Evolutionary conservation across 805 yeast species (phyloP).

Genomic region (Candida boidinii): DNA sequence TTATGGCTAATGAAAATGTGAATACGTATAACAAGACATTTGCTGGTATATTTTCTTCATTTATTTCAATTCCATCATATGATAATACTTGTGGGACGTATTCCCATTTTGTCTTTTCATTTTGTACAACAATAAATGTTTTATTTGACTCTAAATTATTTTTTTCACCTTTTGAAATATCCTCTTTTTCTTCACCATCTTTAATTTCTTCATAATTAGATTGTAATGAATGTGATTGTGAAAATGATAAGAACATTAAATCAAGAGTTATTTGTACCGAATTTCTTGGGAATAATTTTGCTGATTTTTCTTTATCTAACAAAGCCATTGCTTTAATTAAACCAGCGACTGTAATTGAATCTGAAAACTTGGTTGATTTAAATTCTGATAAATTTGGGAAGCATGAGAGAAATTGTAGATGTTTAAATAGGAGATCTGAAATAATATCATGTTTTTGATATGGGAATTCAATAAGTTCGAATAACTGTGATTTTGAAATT

Average conservation of each 20-base stretch:
- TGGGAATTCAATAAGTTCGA: slow-evolving; percentile 26
- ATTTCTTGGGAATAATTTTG: slow-evolving; percentile 25
- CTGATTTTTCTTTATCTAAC: slow-evolving; percentile 34
- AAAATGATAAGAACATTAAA: slow-evolving; percentile 42
- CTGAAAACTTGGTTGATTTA: slow-evolving; percentile 4
- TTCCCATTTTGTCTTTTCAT: slow-evolving; percentile 20
- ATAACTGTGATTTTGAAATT: slow-evolving; percentile 20
- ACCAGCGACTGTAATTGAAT: slow-evolving; percentile 28
- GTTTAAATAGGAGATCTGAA: slow-evolving; percentile 28
- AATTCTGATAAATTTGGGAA: slow-evolving; percentile 13
- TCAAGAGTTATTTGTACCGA: slow-evolving; percentile 24
- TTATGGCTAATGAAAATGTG: slow-evolving; percentile 38
- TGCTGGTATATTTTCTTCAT: slow-evolving; percentile 29
- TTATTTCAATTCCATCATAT: slow-evolving; percentile 36
- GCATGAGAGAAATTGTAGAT: slow-evolving; percentile 29
- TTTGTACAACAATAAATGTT: slow-evolving; percentile 14
- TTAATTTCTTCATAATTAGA: slow-evolving; percentile 4
- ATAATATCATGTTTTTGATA: slow-evolving; percentile 18
- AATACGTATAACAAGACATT: slow-evolving; percentile 33
- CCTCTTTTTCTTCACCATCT: slow-evolving; percentile 7
- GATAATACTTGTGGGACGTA: slow-evolving; percentile 28
- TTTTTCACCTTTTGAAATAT: slow-evolving; percentile 1
- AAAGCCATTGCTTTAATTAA: slow-evolving; percentile 35
- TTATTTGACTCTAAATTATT: slow-evolving; percentile 3
- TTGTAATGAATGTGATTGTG: slow-evolving; percentile 16